phyloP scores from a whole-genome alignment of 805 yeast genomes.

The Blastobotrys robertii region DNA sequence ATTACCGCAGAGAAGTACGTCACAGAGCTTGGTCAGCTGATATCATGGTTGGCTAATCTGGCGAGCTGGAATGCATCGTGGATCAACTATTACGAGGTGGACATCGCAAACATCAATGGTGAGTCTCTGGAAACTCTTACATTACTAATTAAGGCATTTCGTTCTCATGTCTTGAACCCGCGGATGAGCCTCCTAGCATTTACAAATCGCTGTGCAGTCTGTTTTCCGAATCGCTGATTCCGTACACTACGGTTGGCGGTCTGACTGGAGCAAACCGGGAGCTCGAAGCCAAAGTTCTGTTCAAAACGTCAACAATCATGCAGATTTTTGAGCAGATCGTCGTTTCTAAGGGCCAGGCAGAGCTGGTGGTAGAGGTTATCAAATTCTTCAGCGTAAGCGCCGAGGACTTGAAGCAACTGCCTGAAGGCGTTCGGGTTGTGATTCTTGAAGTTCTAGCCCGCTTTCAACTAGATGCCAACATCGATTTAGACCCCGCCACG shows the following conservation, averaged over 20 bases:
- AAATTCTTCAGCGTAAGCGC: slow-evolving; percentile 43
- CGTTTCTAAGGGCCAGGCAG: slow-evolving; percentile 40
- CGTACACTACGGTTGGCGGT: slow-evolving; percentile 10
- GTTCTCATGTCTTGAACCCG: slow-evolving; percentile 31
- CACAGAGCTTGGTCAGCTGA: slow-evolving; percentile 38
- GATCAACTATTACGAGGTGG: slow-evolving; percentile 43
- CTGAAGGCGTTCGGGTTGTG: slow-evolving; percentile 62
- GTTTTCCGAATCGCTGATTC: slow-evolving; percentile 27
- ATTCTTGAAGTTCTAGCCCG: slow-evolving; percentile 35
- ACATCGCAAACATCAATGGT: slow-evolving; percentile 18
- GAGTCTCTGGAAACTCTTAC: slow-evolving; percentile 8
- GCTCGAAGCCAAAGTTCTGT: slow-evolving; percentile 7
- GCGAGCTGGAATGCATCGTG: slow-evolving; percentile 62
- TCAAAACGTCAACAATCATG: slow-evolving; percentile 6
- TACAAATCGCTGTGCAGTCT: slow-evolving; percentile 47
- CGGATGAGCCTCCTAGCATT: slow-evolving; percentile 52
- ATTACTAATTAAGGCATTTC: not conserved
- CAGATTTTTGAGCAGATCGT: slow-evolving; percentile 20
- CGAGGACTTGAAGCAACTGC: slow-evolving; percentile 52
- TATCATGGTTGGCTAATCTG: slow-evolving; percentile 55
- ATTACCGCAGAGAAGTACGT: slow-evolving; percentile 32
- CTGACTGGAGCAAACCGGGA: slow-evolving; percentile 4
- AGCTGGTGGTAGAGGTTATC: slow-evolving; percentile 52
- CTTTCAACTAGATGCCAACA: no score
- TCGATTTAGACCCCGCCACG: no score